Percentiles rank a stretch among this genome's conserved stretches.
Evolutionary conservation across 1,139 yeast species (phyloP).

Genomic region (Scheffersomyces segobiensis): DNA sequence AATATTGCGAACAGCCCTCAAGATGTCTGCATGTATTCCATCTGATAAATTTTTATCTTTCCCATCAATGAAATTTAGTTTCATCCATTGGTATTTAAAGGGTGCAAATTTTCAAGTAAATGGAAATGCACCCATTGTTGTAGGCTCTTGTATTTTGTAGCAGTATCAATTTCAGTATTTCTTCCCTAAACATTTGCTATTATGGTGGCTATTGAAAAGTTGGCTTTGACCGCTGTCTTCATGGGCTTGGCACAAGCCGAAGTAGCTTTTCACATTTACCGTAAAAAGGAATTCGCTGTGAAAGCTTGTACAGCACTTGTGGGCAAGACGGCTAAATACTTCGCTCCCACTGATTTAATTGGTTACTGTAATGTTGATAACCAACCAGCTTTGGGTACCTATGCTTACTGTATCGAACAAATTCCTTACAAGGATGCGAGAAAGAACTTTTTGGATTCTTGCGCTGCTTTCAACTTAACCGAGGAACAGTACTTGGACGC

Average conservation of each 20-base stretch:
- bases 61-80: background rate
- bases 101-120: background rate
- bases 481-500: conserved; percentile 28
- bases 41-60: conserved; percentile 1
- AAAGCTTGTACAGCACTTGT: conserved; percentile 30
- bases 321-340: conserved; percentile 25
- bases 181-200: background rate
- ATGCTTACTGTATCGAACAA: conserved; percentile 35
- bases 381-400: conserved; percentile 42
- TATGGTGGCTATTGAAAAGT: background rate
- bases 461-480: conserved; percentile 27
- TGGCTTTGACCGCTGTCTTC: background rate
- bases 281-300: conserved; percentile 10
- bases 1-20: background rate
- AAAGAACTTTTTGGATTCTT: conserved; percentile 24
- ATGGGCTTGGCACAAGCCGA: background rate
- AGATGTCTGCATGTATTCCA: background rate
- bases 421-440: conserved; percentile 26
- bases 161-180: background rate
- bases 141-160: background rate
- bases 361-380: conserved; percentile 32
- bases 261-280: conserved; percentile 6
- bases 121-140: background rate
- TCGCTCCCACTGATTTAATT: conserved; percentile 23
- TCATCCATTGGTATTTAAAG: background rate